phyloP scores from a whole-genome alignment of 129 eudicot species.

The Arctium lappa region DNA sequence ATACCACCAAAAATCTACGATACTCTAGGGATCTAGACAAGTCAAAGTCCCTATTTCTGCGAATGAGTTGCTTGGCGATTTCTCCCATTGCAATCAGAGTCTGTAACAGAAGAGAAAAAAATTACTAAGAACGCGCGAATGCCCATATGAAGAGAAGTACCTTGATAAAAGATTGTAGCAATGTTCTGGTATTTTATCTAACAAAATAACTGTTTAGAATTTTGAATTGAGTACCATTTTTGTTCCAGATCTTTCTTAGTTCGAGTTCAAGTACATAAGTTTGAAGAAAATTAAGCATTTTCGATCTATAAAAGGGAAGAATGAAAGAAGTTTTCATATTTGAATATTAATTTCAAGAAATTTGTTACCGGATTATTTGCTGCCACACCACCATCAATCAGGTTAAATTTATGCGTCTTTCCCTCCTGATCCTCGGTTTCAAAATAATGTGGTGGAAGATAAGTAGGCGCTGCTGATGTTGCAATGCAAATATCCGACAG shows the following conservation, averaged over 20 bases:
- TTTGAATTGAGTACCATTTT: background rate
- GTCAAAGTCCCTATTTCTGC: conserved; percentile 1
- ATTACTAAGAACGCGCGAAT: background rate
- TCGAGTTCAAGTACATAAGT: background rate
- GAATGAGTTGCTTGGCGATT: conserved; percentile 30
- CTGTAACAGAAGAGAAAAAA: conserved; percentile 9
- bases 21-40: conserved; percentile 23
- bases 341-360: background rate
- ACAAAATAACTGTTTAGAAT: background rate
- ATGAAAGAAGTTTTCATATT: background rate
- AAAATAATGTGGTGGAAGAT: conserved; percentile 39
- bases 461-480: conserved; percentile 48
- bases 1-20: conserved; percentile 39
- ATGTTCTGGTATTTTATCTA: background rate
- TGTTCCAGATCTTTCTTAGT: background rate
- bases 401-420: conserved; percentile 22
- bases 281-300: background rate
- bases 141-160: background rate
- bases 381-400: conserved; percentile 50
- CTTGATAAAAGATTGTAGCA: background rate
- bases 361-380: conserved; percentile 44
- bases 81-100: conserved; percentile 46
- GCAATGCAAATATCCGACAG: conserved; percentile 50
- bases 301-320: background rate
- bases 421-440: conserved; percentile 3